phyloP scores from a whole-genome alignment of 495 filamentous ascomycete genomes.

The Pseudomonodictys pantanalensis region DNA sequence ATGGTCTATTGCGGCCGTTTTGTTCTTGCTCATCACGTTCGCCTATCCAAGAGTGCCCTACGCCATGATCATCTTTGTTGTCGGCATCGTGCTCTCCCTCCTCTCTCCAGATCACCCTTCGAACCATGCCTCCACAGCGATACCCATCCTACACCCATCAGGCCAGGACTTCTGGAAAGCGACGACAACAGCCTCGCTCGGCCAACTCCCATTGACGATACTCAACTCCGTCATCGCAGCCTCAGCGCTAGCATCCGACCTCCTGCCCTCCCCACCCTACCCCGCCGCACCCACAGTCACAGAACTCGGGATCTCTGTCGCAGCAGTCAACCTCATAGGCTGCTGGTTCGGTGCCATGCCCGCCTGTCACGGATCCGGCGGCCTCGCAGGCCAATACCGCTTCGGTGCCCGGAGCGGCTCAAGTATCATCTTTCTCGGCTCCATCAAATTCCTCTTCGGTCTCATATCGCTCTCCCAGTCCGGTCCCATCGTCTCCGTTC shows the following conservation, averaged over 20 bases:
- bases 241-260: conserved; percentile 66
- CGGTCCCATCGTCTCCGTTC: conserved; percentile 55
- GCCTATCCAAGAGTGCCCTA: conserved; percentile 64
- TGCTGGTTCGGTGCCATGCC: conserved; percentile 96
- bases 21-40: conserved; percentile 63
- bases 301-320: conserved; percentile 74
- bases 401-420: conserved; percentile 88
- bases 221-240: conserved; percentile 90
- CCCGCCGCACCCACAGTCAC: conserved; percentile 62
- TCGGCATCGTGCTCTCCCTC: conserved; percentile 47
- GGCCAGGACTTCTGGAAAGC: conserved; percentile 22
- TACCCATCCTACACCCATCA: conserved; percentile 29
- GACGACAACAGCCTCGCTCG: conserved; percentile 46
- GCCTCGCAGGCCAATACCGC: conserved; percentile 81
- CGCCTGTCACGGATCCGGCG: conserved; percentile 89
- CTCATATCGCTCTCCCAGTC: conserved; percentile 51
- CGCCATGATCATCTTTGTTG: conserved; percentile 65
- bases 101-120: conserved; percentile 12
- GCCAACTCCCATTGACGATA: conserved; percentile 84
- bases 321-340: conserved; percentile 74
- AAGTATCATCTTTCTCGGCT: conserved; percentile 73
- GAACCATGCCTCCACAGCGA: not conserved
- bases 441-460: conserved; percentile 72
- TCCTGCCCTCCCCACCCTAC: conserved; percentile 61
- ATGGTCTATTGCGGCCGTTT: conserved; percentile 68